Conservation (phyloP, 176 grass and related monocot genomes). For the Saccharum officinarum region DNA sequence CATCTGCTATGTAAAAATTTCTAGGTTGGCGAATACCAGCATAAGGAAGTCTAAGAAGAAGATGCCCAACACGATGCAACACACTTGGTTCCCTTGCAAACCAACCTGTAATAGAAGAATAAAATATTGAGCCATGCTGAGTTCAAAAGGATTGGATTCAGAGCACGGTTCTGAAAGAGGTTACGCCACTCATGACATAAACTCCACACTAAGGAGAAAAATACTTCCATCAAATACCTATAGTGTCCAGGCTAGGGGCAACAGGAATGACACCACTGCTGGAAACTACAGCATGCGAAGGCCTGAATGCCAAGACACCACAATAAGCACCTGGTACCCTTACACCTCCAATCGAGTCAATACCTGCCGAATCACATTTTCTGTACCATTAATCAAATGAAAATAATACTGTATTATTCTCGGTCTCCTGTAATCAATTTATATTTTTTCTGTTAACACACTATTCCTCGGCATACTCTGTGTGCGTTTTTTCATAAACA, state of each 20-base stretch:
- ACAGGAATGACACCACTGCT: constrained; percentile 84
- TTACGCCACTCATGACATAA: neutral
- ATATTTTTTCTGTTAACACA: neutral
- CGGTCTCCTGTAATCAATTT: neutral
- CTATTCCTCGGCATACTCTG: neutral
- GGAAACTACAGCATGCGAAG: constrained; percentile 76
- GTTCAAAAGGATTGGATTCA: constrained; percentile 1
- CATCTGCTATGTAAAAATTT: constrained; percentile 81
- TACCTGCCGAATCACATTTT: constrained; percentile 49
- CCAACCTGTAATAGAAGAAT: constrained; percentile 57
- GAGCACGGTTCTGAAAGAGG: neutral
- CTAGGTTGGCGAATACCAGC: constrained; percentile 67
- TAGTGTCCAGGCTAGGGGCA: constrained; percentile 83
- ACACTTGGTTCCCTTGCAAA: constrained; percentile 88
- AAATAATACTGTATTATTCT: constrained; percentile 12
- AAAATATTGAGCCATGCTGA: neutral
- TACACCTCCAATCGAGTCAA: constrained; percentile 89
- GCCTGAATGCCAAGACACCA: constrained; percentile 81
- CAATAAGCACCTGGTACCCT: constrained; percentile 90
- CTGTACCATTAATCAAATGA: neutral
- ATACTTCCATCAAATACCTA: constrained; percentile 53
- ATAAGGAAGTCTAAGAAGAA: constrained; percentile 79
- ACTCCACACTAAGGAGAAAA: neutral
- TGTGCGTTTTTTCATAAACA: neutral
- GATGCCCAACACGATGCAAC: constrained; percentile 77